These are phyloP conservation scores for Aspergillus ibericus DNA, from an alignment of 2,329 filamentous ascomycete species.

Conservation along the genomic window DNA sequence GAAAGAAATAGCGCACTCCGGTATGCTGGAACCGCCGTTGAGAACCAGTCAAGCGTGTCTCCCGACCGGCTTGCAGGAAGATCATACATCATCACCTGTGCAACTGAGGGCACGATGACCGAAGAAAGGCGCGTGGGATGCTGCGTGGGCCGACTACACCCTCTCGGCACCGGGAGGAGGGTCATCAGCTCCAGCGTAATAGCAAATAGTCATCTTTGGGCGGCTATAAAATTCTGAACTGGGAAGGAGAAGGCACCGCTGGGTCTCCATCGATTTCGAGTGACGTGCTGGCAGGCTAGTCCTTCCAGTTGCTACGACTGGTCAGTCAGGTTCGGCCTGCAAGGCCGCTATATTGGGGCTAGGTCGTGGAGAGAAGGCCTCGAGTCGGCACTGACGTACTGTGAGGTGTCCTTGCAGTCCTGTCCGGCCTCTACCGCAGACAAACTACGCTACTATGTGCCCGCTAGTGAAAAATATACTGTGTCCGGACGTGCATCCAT, in stretches of 20 bases:
- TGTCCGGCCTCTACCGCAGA: constrained; percentile 12
- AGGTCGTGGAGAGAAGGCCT: constrained; percentile 17
- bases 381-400: constrained; percentile 23
- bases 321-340: constrained; percentile 13
- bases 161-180: constrained; percentile 16
- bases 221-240: constrained; percentile 7
- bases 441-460: neutral
- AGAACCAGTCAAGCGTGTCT: constrained; percentile 11
- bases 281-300: constrained; percentile 18
- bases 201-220: constrained; percentile 12
- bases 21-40: constrained; percentile 10
- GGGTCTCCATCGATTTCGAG: constrained; percentile 12
- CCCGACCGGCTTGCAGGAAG: constrained; percentile 15
- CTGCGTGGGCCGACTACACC: constrained; percentile 19
- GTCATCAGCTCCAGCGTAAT: constrained; percentile 21
- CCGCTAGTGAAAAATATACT: constrained; percentile 2
- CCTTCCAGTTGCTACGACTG: constrained; percentile 17
- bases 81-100: constrained; percentile 21
- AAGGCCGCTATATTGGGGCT: constrained; percentile 16
- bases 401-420: constrained; percentile 20
- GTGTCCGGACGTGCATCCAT: constrained; percentile 1
- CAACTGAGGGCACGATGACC: constrained; percentile 12
- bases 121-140: constrained; percentile 21
- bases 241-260: constrained; percentile 2
- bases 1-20: constrained; percentile 18